Conservation (phyloP, 2,329 filamentous ascomycete species). For the Colletotrichum sp. region DNA sequence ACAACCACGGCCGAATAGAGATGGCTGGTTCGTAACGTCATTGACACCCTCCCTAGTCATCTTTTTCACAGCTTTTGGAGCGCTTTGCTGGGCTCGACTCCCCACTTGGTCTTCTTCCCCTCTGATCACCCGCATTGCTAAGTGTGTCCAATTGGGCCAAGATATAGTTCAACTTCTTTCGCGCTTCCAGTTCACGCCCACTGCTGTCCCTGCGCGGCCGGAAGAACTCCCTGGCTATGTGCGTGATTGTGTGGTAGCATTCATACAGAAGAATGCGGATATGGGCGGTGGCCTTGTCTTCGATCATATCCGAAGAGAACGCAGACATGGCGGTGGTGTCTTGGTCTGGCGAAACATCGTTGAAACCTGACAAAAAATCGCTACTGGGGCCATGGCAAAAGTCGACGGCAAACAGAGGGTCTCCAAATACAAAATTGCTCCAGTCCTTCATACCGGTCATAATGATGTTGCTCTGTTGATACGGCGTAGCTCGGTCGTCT, state of each 20-base stretch:
- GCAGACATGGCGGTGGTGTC: conserved; percentile 1
- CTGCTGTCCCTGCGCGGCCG: conserved; percentile 53
- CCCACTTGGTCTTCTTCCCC: conserved; percentile 39
- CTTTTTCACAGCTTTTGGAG: conserved; percentile 32
- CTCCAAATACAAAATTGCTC: conserved; percentile 64
- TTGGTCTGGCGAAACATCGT: conserved; percentile 22
- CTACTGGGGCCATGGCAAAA: conserved; percentile 50
- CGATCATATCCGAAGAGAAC: conserved; percentile 34
- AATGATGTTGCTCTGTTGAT: background rate
- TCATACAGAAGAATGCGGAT: conserved; percentile 60
- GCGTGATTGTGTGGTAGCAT: conserved; percentile 59
- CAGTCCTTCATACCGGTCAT: conserved; percentile 52
- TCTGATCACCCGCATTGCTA: conserved; percentile 31
- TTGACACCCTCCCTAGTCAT: background rate
- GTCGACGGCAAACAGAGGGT: conserved; percentile 57
- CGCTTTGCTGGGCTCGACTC: conserved; percentile 52
- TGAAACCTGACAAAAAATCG: conserved; percentile 54
- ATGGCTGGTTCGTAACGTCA: background rate
- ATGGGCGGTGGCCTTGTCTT: conserved; percentile 47
- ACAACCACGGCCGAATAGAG: background rate
- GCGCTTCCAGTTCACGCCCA: conserved; percentile 55
- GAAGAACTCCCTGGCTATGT: conserved; percentile 61
- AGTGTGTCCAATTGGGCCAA: conserved; percentile 50
- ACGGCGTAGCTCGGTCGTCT: background rate
- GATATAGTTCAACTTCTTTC: conserved; percentile 53